Evolutionary conservation across 1,284 basidiomycete genomes (phyloP), one percentile per base, ranked within the genome.

Genomic region (Ustanciosporium gigantosporum): DNA sequence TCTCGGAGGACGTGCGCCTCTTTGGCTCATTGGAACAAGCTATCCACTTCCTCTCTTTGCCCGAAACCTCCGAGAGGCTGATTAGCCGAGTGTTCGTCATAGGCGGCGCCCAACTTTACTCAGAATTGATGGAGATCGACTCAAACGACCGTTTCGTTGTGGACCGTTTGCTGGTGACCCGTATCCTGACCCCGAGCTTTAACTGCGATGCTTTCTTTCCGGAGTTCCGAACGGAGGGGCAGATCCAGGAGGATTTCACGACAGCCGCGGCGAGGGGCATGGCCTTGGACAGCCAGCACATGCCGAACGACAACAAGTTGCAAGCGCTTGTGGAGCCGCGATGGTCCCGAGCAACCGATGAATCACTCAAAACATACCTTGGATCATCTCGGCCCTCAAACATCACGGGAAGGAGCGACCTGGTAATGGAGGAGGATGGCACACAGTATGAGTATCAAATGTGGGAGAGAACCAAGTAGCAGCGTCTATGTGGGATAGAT

Each of bases 131-230:
- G n/a, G 31, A 38, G 0, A 19, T 38, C 27, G 24, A 7, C 4
- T 25, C 19, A 14, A 25, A 36, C 24, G 23, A 19, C 15, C 19
- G 25, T 17, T 42, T 35, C 9, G 24, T 17, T 15, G 56, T 73
- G 21, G 67, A 74, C 46, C 46, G 51, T 23, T 64, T 74, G 9
- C 83, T 98, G 42, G 83, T 98, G 47, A 98, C 95, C 2, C 86
- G 91, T 3, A 84, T 98, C 52, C 68, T 87, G 24, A 81, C 82
- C 14, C 90, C 90, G 1, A 81, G 82, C 8, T 91, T 90, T 73
- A 83, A 87, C 29, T 97, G 92, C 79, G 93, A 97, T 77, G 86
- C 87, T 14, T 89, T 88, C 80, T 85, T 98, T 76, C 85, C 88
- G 2, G 86, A 91, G 62, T 88, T 91, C 72, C 70, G 83, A 13